Base-by-base conservation (phyloP, 2,329 filamentous ascomycete genomes). In the Phialemoniopsis sp. region DNA sequence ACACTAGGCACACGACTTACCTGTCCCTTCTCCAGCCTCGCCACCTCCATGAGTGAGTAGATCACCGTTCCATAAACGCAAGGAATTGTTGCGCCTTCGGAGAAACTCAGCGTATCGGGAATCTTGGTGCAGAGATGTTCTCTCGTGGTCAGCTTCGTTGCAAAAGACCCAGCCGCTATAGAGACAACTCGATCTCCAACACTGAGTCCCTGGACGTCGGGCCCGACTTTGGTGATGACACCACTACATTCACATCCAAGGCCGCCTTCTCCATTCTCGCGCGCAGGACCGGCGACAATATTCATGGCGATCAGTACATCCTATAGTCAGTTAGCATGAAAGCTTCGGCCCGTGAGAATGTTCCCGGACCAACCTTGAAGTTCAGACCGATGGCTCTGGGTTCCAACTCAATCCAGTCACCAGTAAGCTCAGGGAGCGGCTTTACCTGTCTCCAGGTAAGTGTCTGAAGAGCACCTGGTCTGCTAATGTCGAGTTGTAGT, bases 1-100 rank as follows among this genome's bases (percentile, higher is more conserved):
- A n/a, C n/a, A n/a, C n/a, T n/a, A n/a, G n/a, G n/a, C n/a, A n/a
- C n/a, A n/a, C n/a, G n/a, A 34, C 39, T 33, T 37, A 37, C 59
- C 35, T 58, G 48, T 3, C 49, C 52, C 1, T 39, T 40, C 4
- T 43, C 41, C 3, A 67, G 51, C 1, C 46, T 43, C 2, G 53
- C 58, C 15, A 58, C 37, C 14, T 58, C 32, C n/a, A 45, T 26
- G 5, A 77, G 50, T 6, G 57, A 59, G 42, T 72, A 64, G 35
- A 62, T 63, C 1, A 68, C 71, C 9, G 64, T 62, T 28, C 59
- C 42, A 34, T 58, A 64, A 3, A 59, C 50, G 7, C 65, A 59
- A 0, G 66, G 62, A 4, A 62, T 43, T 3, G 31, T 30, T 7
- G 40, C 43, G 4, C 30, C 34, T 62, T 50, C 21, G 46, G 48